Evolutionary conservation across 371 early-diverging fungal species (phyloP), one percentile per base, ranked within the genome.

Genomic region (Mucor racemosus): DNA sequence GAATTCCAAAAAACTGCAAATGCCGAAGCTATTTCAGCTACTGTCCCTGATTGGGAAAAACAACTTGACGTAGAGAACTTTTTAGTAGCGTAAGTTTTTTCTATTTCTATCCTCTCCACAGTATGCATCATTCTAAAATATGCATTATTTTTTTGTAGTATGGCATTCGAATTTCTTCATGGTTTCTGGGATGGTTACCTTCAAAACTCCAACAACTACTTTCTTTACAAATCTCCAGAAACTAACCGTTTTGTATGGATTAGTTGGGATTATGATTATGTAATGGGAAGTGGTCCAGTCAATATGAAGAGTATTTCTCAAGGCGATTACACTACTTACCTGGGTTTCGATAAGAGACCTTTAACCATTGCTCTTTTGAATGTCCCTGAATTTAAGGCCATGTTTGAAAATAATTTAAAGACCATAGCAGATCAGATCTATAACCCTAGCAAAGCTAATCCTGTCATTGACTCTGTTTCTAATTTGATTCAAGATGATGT

Each of bases 181-280:
- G 79, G 75, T 4, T 63, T 42, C 39, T 68, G 67, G 71, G 79
- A 79, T 65, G 73, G 66, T 7, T 75, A 76, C 57, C 60, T 69
- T n/a, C 71, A 71, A 40, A 79, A 79, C 33, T 66, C 73, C n/a
- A 67, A 79, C 40, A 79, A 79, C 36, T 79, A 74, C 46, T 76
- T 73, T 56, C n/a, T 79, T 15, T 79, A 79, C 44, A 69, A 76
- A 13, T 46, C 65, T 17, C 74, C 77, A 35, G 33, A 55, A 15
- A 48, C 56, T 33, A 64, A 62, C 9, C 44, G 59, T 1, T 74
- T 74, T 36, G 56, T 69, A 11, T 79, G 44, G 39, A 73, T 79
- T 10, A 64, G 59, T 9, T 75, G 75, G 74, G 80, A 79, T n/a
- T 62, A 71, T 48, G 80, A 79, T 58, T 66, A 62, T 48, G 59